Percentiles rank a stretch among this genome's conserved stretches.
phyloP scores from a whole-genome alignment of 2,329 filamentous ascomycete species.

The Pseudogymnoascus sp. region DNA sequence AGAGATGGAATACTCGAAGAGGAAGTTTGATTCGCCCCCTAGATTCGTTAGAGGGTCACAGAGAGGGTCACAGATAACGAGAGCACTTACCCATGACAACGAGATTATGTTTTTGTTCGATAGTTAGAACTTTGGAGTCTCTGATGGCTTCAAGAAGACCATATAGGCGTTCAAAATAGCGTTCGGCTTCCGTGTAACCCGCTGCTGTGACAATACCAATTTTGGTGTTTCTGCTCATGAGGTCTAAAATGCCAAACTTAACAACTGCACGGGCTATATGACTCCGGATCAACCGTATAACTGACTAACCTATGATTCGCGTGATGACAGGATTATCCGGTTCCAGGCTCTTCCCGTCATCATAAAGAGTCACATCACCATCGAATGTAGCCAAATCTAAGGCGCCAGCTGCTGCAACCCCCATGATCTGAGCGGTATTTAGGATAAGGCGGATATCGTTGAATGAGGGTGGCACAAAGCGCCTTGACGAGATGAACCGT shows the following conservation, averaged over 20 bases:
- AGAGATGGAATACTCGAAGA: constrained; percentile 68
- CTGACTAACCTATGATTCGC: constrained; percentile 42
- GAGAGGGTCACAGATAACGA: constrained; percentile 10
- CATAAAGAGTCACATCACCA: constrained; percentile 93
- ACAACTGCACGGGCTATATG: neutral
- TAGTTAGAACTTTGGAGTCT: constrained; percentile 49
- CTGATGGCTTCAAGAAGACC: constrained; percentile 78
- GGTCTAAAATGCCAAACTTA: constrained; percentile 47
- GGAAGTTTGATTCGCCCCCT: constrained; percentile 87
- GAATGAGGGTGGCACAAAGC: constrained; percentile 93
- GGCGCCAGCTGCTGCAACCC: constrained; percentile 65
- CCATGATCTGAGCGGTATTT: constrained; percentile 92
- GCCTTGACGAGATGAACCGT: constrained; percentile 79
- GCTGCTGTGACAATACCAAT: constrained; percentile 96
- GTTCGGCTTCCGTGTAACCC: constrained; percentile 80
- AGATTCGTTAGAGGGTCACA: constrained; percentile 2
- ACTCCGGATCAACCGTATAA: constrained; percentile 12
- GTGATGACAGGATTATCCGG: constrained; percentile 70
- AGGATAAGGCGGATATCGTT: constrained; percentile 91
- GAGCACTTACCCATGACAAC: constrained; percentile 63
- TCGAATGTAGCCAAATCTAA: constrained; percentile 91
- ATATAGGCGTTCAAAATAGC: constrained; percentile 80
- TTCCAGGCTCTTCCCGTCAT: constrained; percentile 75
- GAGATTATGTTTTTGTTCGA: constrained; percentile 66
- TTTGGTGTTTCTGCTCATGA: constrained; percentile 70